Percentiles rank a stretch among this genome's conserved stretches.
Evolutionary conservation across 164 flowering plant genomes (phyloP).

Genomic region (Magnolia kwangsiensis): DNA sequence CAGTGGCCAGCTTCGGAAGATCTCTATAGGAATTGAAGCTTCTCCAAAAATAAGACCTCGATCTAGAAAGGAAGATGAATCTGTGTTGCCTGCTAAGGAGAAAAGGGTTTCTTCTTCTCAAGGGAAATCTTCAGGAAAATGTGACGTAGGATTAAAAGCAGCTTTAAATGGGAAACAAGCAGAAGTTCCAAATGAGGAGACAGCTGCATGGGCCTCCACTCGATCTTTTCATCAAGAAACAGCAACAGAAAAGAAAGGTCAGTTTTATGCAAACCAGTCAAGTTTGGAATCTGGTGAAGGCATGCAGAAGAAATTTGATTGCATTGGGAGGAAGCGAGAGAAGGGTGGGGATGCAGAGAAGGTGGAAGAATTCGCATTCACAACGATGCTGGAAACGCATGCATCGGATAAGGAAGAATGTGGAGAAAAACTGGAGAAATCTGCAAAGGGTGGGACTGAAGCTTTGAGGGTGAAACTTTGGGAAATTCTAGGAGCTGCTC

Average conservation of each 20-base stretch:
- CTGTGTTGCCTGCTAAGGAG: constrained; percentile 17
- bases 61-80: constrained; percentile 26
- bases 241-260: constrained; percentile 25
- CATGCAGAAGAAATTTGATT: constrained; percentile 25
- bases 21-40: constrained; percentile 62
- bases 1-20: constrained; percentile 61
- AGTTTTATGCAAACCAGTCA: constrained; percentile 29
- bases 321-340: constrained; percentile 21
- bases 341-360: constrained; percentile 23
- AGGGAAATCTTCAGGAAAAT: constrained; percentile 16
- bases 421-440: constrained; percentile 23
- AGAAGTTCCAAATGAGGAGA: constrained; percentile 24
- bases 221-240: constrained; percentile 29
- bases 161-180: constrained; percentile 21
- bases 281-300: constrained; percentile 24
- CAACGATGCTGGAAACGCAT: constrained; percentile 26
- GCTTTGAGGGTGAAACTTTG: constrained; percentile 65
- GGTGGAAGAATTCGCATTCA: constrained; percentile 36
- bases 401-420: constrained; percentile 13
- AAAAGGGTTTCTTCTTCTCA: constrained; percentile 17
- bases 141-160: constrained; percentile 10
- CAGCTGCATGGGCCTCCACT: constrained; percentile 48
- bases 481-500: constrained; percentile 57
- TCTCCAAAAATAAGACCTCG: constrained; percentile 21
- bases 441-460: constrained; percentile 35